A percentile compares a stretch with the other conserved stretches of the same genome.
phyloP scores from a whole-genome alignment of 768 basidiomycete species.

The Tylopilus subfusipes region DNA sequence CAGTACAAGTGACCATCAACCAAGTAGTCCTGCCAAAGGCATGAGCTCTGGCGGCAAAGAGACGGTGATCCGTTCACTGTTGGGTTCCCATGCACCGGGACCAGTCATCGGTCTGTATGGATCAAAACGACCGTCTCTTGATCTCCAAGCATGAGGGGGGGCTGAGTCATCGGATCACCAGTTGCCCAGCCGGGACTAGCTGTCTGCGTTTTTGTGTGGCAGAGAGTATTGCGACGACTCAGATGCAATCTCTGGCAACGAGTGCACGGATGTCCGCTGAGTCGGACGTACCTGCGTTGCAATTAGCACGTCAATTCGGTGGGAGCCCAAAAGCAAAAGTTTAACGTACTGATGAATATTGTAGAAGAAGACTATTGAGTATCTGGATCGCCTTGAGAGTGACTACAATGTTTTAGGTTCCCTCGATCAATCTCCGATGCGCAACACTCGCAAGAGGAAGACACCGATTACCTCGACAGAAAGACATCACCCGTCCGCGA shows the following conservation, averaged over 20 bases:
- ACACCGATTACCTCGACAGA: conserved; percentile 38
- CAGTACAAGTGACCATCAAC: neutral
- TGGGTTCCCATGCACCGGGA: neutral
- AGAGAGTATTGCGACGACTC: neutral
- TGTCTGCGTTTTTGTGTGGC: neutral
- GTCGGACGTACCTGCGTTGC: too few relatives aligned
- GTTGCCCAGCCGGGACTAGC: neutral
- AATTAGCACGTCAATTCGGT: too few relatives aligned
- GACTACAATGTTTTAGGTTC: neutral
- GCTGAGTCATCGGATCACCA: neutral
- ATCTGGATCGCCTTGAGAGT: too few relatives aligned
- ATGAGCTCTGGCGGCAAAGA: neutral
- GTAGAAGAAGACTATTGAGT: too few relatives aligned
- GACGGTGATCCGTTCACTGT: neutral
- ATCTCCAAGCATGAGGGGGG: neutral
- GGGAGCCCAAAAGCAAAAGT: too few relatives aligned
- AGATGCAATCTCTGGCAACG: too few relatives aligned
- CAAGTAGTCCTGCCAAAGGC: neutral
- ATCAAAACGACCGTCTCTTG: neutral
- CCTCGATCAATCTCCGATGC: conserved; percentile 33
- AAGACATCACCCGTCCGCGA: neutral
- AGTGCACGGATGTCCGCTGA: too few relatives aligned
- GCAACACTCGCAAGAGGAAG: conserved; percentile 43
- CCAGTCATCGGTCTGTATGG: neutral
- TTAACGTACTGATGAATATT: too few relatives aligned